Percentiles rank a stretch among this genome's conserved stretches.
These are phyloP conservation scores for Udeniomyces megalosporus DNA, from an alignment of 768 basidiomycete genomes.

Conservation along the genomic window DNA sequence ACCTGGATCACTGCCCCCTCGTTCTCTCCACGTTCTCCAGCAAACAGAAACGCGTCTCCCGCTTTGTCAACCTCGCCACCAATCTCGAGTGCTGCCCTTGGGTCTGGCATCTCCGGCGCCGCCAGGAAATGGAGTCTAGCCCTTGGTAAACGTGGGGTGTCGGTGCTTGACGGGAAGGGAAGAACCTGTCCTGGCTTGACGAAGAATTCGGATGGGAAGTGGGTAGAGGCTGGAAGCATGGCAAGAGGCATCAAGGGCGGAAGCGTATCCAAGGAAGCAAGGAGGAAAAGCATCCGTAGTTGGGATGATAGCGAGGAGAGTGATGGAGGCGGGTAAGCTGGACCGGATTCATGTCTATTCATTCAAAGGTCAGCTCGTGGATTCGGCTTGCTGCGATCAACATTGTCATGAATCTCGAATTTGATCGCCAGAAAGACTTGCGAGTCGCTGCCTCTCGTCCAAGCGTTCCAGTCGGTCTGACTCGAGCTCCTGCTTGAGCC, in stretches of 20 bases:
- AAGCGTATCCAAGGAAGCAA: background rate
- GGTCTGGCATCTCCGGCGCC: constrained; percentile 24
- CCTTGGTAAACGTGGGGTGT: constrained; percentile 17
- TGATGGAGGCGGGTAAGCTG: constrained; percentile 3
- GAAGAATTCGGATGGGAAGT: background rate
- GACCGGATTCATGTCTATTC: too few relatives aligned
- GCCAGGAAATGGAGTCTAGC: constrained; percentile 21
- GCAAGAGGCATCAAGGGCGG: background rate
- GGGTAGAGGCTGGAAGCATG: background rate
- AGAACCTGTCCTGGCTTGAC: constrained; percentile 17
- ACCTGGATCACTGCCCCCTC: background rate
- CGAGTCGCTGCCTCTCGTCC: too few relatives aligned
- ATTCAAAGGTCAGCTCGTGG: too few relatives aligned
- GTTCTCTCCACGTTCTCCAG: too few relatives aligned
- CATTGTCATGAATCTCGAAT: too few relatives aligned
- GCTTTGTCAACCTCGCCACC: constrained; percentile 22
- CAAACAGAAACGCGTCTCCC: too few relatives aligned
- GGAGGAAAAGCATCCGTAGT: background rate
- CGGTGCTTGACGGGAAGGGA: constrained; percentile 25
- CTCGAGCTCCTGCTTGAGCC: too few relatives aligned
- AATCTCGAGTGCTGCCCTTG: constrained; percentile 20
- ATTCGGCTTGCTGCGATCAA: too few relatives aligned
- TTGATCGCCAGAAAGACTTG: too few relatives aligned
- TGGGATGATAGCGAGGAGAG: constrained; percentile 7
- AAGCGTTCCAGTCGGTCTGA: too few relatives aligned